These are phyloP conservation scores for Allium fistulosum DNA, from an alignment of 106 monocot genomes.

Conservation along the genomic window DNA sequence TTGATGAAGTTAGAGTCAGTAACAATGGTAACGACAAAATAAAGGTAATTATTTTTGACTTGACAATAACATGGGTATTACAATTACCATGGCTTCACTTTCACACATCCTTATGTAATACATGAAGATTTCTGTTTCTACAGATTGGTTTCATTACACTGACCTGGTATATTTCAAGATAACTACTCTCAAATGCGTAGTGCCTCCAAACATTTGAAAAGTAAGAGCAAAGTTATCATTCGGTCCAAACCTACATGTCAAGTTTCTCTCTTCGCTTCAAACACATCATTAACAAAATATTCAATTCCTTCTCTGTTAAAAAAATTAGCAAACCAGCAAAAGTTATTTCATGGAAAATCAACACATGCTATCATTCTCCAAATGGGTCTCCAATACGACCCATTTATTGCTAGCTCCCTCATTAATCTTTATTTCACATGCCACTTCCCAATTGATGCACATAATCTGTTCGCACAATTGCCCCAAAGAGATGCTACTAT, in stretches of 20 bases:
- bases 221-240: too few relatives aligned
- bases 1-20: too few relatives aligned
- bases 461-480: slow-evolving; percentile 18
- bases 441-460: slow-evolving; percentile 11
- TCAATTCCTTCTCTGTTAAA: slow-evolving; percentile 30
- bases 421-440: slow-evolving; percentile 23
- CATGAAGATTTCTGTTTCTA: too few relatives aligned
- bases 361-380: slow-evolving; percentile 18
- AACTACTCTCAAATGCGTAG: too few relatives aligned
- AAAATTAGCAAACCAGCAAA: slow-evolving; percentile 10
- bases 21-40: too few relatives aligned
- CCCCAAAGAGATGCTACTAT: slow-evolving; percentile 22
- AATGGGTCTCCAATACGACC: slow-evolving; percentile 24
- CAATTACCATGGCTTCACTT: too few relatives aligned
- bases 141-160: too few relatives aligned
- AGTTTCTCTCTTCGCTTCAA: background rate
- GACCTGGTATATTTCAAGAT: too few relatives aligned
- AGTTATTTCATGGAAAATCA: slow-evolving; percentile 17
- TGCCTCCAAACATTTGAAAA: too few relatives aligned
- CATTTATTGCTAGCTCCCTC: slow-evolving; percentile 31
- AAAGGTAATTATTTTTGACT: too few relatives aligned
- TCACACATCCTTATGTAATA: too few relatives aligned
- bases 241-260: background rate
- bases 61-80: too few relatives aligned
- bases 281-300: slow-evolving; percentile 2